phyloP scores from a whole-genome alignment of 2,329 filamentous ascomycete species.

The Penicillium sp. region DNA sequence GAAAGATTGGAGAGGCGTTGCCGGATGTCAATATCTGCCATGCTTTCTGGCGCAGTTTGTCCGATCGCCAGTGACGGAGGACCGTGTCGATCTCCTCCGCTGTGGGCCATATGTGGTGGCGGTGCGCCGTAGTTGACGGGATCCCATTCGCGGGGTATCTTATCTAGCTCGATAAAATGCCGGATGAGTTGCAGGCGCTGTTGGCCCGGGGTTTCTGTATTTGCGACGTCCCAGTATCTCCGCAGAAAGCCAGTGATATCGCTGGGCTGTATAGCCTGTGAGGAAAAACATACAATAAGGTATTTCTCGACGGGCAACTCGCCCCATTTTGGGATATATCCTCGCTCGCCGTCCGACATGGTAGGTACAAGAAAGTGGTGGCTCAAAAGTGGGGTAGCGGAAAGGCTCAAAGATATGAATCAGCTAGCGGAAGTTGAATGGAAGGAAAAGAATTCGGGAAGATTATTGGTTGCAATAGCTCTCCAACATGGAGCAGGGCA shows the following conservation, averaged over 20 bases:
- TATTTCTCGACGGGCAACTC: neutral
- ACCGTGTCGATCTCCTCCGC: neutral
- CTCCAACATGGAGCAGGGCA: too few species aligned
- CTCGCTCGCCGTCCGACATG: neutral
- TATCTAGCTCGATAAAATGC: slow-evolving; percentile 1
- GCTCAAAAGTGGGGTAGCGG: neutral
- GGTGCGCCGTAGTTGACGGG: slow-evolving; percentile 2
- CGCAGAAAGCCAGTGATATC: neutral
- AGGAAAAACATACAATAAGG: neutral
- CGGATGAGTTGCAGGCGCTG: neutral
- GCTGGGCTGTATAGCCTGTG: neutral
- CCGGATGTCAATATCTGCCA: neutral
- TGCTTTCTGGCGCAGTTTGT: neutral
- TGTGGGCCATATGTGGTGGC: neutral
- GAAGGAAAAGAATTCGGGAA: too few species aligned
- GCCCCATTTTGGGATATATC: neutral
- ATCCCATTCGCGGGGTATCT: slow-evolving; percentile 4
- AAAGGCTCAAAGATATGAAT: neutral
- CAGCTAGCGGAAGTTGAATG: neutral
- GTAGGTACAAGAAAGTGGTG: neutral
- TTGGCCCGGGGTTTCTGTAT: neutral
- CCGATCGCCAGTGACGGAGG: neutral
- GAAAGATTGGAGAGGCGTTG: neutral
- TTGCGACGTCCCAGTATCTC: neutral
- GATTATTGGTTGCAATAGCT: too few species aligned